Conservation (phyloP, 75 land plant species). For the Picea sitchensis region DNA sequence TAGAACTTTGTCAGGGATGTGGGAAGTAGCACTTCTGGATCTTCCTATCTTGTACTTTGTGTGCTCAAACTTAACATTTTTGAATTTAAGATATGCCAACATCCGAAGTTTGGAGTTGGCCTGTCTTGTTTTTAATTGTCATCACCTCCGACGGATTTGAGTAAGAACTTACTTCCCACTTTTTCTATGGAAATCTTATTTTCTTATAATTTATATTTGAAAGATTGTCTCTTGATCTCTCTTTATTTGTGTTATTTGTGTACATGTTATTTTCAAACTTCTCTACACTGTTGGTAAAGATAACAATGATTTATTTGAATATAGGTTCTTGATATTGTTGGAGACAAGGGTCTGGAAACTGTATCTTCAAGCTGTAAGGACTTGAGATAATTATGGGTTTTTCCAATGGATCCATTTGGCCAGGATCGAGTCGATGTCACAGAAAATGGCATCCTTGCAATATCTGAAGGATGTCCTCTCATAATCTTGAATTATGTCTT, state of each 20-base stretch:
- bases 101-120: constrained; percentile 41
- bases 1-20: too few relatives aligned
- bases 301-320: not conserved
- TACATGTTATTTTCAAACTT: not conserved
- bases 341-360: constrained; percentile 69
- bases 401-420: constrained; percentile 45
- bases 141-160: constrained; percentile 46
- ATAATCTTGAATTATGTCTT: constrained; percentile 51
- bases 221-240: not conserved
- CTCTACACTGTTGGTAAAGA: not conserved
- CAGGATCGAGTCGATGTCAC: constrained; percentile 26
- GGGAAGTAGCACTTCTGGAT: constrained; percentile 12
- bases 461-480: constrained; percentile 68
- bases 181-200: not conserved
- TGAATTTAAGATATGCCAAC: constrained; percentile 53
- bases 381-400: constrained; percentile 4
- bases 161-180: constrained; percentile 18
- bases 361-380: constrained; percentile 74
- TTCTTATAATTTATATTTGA: not conserved
- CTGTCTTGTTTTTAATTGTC: constrained; percentile 41
- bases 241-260: not conserved
- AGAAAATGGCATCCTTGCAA: constrained; percentile 56
- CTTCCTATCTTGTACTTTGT: constrained; percentile 37
- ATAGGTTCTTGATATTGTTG: constrained; percentile 45
- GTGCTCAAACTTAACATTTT: too few relatives aligned